phyloP scores from a whole-genome alignment of 1,284 basidiomycete genomes.

The Cryptococcus sp. region DNA sequence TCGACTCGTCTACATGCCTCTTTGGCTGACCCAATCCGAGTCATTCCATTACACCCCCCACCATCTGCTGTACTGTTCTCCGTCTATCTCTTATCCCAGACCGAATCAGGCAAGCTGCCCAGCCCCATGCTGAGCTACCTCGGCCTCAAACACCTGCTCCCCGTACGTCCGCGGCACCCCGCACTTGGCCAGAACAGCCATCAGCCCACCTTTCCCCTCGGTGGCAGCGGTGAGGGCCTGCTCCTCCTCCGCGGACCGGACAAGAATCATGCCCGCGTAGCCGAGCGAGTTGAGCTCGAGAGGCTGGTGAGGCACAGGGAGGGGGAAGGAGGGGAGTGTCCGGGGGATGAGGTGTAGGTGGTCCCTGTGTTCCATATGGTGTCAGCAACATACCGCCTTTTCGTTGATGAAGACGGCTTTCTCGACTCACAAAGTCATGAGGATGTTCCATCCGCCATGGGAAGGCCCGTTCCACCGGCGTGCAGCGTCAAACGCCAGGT shows the following conservation, averaged over 20 bases:
- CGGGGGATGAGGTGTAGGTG: constrained; percentile 81
- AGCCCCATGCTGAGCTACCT: constrained; percentile 22
- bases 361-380: constrained; percentile 46
- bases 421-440: constrained; percentile 61
- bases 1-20: too few relatives aligned
- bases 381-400: background rate
- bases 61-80: too few relatives aligned
- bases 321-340: constrained; percentile 43
- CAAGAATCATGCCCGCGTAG: constrained; percentile 80
- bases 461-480: constrained; percentile 34
- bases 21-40: too few relatives aligned
- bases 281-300: constrained; percentile 77
- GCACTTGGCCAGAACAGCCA: constrained; percentile 37
- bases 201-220: constrained; percentile 29
- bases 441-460: constrained; percentile 64
- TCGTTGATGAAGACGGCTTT: background rate
- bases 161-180: constrained; percentile 43
- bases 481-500: constrained; percentile 68
- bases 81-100: too few relatives aligned
- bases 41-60: too few relatives aligned
- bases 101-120: too few relatives aligned
- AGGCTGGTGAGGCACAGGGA: constrained; percentile 21
- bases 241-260: constrained; percentile 70
- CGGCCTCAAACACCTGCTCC: constrained; percentile 37
- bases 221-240: constrained; percentile 58